Evolutionary conservation across 768 basidiomycete genomes (phyloP).

Genomic region (Zangia roseola): DNA sequence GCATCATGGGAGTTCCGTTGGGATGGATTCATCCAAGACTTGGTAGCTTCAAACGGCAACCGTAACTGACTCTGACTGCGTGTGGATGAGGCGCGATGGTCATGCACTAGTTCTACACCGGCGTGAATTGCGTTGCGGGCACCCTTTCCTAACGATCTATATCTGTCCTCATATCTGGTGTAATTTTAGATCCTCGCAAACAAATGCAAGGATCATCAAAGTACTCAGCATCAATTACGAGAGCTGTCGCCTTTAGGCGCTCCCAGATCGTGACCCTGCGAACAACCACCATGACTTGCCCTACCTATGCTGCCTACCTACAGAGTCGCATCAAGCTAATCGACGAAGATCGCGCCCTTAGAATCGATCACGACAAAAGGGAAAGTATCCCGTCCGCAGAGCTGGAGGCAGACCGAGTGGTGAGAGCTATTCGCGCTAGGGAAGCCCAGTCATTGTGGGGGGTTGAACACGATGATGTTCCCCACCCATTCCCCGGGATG

Average conservation of each 20-base stretch:
- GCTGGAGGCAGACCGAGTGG: slow-evolving; percentile 50
- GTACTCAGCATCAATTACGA: no score
- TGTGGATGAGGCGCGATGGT: no score
- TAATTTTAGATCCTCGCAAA: no score
- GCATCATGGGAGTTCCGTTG: slow-evolving; percentile 48
- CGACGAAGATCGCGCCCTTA: slow-evolving; percentile 46
- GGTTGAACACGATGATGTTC: slow-evolving; percentile 47
- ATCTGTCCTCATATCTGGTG: no score
- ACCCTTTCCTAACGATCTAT: no score
- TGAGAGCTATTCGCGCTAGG: slow-evolving; percentile 49
- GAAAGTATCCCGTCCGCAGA: slow-evolving; percentile 38
- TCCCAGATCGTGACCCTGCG: neutral
- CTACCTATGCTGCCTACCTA: slow-evolving; percentile 8
- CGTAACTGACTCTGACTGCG: slow-evolving; percentile 3
- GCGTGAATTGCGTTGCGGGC: no score
- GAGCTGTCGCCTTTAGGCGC: no score
- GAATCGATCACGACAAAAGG: slow-evolving; percentile 40
- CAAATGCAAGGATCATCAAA: no score
- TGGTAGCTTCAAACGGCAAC: slow-evolving; percentile 17
- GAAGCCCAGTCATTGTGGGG: slow-evolving; percentile 62
- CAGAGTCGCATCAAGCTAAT: slow-evolving; percentile 29
- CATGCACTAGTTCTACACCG: neutral
- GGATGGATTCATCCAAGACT: slow-evolving; percentile 43
- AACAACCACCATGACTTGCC: slow-evolving; percentile 6
- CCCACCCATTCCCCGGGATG: slow-evolving; percentile 72